Percentiles rank a stretch among this genome's conserved stretches.
Evolutionary conservation across 176 grass and related monocot genomes (phyloP).

Genomic region (Rhynchospora tenuis): DNA sequence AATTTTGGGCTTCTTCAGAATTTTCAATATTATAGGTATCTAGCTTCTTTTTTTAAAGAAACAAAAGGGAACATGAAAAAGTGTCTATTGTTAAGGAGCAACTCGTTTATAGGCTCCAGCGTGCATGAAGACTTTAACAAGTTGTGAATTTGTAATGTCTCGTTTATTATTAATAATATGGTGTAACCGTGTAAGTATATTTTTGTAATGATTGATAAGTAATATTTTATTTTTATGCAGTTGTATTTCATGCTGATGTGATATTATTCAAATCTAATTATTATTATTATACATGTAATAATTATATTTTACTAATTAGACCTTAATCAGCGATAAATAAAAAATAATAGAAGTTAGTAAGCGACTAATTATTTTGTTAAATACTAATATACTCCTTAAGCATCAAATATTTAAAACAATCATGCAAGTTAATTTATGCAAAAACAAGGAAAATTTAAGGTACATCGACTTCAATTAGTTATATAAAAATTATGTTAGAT

Average conservation of each 20-base stretch:
- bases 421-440: background rate
- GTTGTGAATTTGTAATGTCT: background rate
- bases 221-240: background rate
- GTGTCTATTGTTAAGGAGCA: background rate
- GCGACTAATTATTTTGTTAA: background rate
- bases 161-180: background rate
- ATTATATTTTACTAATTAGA: too few species aligned
- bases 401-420: background rate
- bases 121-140: background rate
- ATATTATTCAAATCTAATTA: background rate
- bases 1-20: background rate
- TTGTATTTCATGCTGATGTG: background rate
- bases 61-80: background rate
- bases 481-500: background rate
- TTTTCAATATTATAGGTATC: background rate
- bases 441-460: background rate
- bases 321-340: too few species aligned
- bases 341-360: background rate
- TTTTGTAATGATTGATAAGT: background rate
- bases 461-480: background rate
- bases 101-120: background rate
- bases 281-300: background rate
- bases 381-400: background rate
- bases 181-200: background rate
- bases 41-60: background rate